Conservation (phyloP, 2,329 filamentous ascomycete species). For the Neofusicoccum cordaticola region DNA sequence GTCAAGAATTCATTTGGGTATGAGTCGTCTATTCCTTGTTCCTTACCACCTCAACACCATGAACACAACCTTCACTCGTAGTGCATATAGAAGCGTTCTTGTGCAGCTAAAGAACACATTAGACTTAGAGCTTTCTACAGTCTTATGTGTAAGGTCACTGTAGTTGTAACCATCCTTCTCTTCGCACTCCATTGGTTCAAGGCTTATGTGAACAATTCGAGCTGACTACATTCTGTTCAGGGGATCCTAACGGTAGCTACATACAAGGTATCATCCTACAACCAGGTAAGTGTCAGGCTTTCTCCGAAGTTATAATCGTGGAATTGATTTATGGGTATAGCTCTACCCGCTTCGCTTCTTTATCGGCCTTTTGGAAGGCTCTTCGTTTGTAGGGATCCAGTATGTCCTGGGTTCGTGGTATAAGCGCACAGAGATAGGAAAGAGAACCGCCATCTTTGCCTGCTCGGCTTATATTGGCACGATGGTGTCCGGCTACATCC, state of each 20-base stretch:
- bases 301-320: background rate
- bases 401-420: conserved; percentile 15
- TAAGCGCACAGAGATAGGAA: background rate
- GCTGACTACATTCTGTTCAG: background rate
- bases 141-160: no score
- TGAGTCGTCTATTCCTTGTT: no score
- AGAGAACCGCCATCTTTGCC: background rate
- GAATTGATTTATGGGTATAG: background rate
- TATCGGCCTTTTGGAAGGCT: conserved; percentile 1
- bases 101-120: no score
- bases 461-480: background rate
- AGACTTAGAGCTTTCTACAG: no score
- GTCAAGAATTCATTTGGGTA: conserved; percentile 6
- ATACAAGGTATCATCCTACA: background rate
- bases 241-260: background rate
- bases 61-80: no score
- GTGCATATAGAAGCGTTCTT: no score
- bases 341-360: conserved; percentile 10
- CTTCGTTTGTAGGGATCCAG: background rate
- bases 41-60: no score
- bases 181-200: background rate
- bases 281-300: background rate
- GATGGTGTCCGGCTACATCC: conserved; percentile 19
- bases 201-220: background rate
- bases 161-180: no score